Conservation (phyloP, 2,329 filamentous ascomycete species). For the Talaromyces sp. region DNA sequence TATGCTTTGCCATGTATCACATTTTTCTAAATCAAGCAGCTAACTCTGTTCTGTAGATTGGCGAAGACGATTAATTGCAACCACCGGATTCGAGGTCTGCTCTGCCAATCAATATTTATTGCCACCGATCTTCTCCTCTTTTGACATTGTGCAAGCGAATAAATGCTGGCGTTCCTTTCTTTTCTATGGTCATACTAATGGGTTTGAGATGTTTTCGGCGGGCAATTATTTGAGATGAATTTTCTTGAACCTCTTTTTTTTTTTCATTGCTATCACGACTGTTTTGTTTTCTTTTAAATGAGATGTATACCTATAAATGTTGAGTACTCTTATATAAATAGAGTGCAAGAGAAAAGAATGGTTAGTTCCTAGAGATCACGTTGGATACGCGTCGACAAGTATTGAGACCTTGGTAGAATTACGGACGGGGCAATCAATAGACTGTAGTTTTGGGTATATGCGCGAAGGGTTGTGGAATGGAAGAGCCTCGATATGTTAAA, state of each 20-base stretch:
- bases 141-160: slow-evolving; percentile 1
- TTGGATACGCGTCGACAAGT: not conserved
- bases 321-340: not conserved
- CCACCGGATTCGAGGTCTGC: not conserved
- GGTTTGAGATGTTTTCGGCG: not conserved
- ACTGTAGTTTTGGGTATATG: not conserved
- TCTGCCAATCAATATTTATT: not conserved
- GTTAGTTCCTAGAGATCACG: not conserved
- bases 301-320: not conserved
- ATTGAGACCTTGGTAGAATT: too few relatives aligned
- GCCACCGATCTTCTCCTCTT: not conserved
- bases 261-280: not conserved
- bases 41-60: slow-evolving; percentile 52
- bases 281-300: not conserved
- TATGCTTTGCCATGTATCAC: slow-evolving; percentile 37
- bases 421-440: too few relatives aligned
- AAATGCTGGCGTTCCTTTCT: slow-evolving; percentile 1
- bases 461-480: not conserved
- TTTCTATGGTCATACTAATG: slow-evolving; percentile 2
- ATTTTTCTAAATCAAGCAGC: not conserved
- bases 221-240: slow-evolving; percentile 3
- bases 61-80: slow-evolving; percentile 43
- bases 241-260: not conserved
- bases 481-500: not conserved
- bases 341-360: not conserved